Evolutionary conservation across 805 yeast species (phyloP).

Genomic region (Sugiyamaella valdiviana): DNA sequence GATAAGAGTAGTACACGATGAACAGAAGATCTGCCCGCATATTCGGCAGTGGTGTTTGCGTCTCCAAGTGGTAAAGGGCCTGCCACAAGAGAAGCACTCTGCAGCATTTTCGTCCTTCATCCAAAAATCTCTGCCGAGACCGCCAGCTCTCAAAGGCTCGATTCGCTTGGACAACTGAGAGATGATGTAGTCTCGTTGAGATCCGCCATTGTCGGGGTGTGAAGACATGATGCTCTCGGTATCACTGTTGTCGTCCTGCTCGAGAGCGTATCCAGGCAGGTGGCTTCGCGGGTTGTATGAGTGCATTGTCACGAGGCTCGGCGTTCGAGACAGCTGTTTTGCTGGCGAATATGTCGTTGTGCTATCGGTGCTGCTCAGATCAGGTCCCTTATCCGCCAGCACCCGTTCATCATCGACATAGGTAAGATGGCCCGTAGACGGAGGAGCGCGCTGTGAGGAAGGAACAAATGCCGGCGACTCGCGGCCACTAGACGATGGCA

Average conservation of each 20-base stretch:
- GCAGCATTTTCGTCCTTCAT: conserved; percentile 90
- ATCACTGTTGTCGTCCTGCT: conserved; percentile 23
- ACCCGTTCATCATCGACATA: background rate
- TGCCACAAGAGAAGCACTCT: conserved; percentile 79
- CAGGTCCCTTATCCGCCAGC: background rate
- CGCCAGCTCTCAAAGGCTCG: conserved; percentile 18
- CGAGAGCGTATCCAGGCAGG: conserved; percentile 21
- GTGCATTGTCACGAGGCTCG: conserved; percentile 18
- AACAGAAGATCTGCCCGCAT: conserved; percentile 93
- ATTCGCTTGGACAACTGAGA: conserved; percentile 13
- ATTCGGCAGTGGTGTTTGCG: conserved; percentile 92
- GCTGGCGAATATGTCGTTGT: background rate
- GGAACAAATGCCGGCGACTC: background rate
- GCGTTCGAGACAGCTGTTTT: conserved; percentile 15
- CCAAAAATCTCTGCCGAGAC: conserved; percentile 78
- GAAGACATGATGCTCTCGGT: conserved; percentile 23
- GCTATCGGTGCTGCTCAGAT: background rate
- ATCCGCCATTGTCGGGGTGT: conserved; percentile 10
- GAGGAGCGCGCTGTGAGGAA: background rate
- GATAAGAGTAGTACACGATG: conserved; percentile 68
- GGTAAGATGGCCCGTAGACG: background rate
- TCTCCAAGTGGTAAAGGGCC: conserved; percentile 67
- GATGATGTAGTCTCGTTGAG: conserved; percentile 13
- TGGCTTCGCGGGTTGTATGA: conserved; percentile 21
- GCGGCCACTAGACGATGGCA: background rate